These are phyloP conservation scores for Pulveroboletus sp. DNA, from an alignment of 768 basidiomycete genomes.

Conservation along the genomic window DNA sequence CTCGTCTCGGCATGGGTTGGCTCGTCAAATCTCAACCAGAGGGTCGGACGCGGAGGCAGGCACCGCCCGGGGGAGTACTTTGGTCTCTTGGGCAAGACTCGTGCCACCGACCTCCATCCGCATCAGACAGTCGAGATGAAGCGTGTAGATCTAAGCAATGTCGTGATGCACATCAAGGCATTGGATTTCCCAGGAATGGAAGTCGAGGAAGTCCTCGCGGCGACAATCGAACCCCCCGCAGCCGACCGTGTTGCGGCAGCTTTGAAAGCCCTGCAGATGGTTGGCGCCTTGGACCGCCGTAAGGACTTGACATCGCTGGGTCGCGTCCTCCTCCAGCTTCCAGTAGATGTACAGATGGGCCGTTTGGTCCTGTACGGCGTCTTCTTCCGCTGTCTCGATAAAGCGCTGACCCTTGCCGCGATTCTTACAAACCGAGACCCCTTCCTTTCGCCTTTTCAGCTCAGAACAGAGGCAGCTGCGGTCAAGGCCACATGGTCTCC, in stretches of 20 bases:
- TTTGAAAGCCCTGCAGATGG: conserved; percentile 75
- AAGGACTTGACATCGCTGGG: conserved; percentile 86
- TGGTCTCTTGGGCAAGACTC: conserved; percentile 68
- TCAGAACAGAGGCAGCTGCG: conserved; percentile 66
- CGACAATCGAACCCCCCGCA: conserved; percentile 87
- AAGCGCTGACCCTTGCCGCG: conserved; percentile 86
- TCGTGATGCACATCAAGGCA: conserved; percentile 96
- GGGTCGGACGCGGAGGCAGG: conserved; percentile 90
- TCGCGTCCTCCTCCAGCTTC: conserved; percentile 82
- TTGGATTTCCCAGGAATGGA: conserved; percentile 83
- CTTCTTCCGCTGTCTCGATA: conserved; percentile 91
- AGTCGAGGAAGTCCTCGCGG: conserved; percentile 83
- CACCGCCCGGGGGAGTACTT: conserved; percentile 91
- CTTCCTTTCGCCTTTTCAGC: conserved; percentile 79
- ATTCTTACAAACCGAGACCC: conserved; percentile 89
- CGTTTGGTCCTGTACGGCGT: conserved; percentile 86
- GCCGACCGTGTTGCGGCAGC: conserved; percentile 73
- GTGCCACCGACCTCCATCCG: conserved; percentile 59
- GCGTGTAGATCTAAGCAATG: conserved; percentile 81
- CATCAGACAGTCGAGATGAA: conserved; percentile 97
- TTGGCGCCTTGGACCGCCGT: conserved; percentile 77
- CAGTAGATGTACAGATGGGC: conserved; percentile 88
- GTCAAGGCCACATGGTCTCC: conserved; percentile 80
- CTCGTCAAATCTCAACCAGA: conserved; percentile 83
- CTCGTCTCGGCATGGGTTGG: conserved; percentile 92